Evolutionary conservation across 2,329 filamentous ascomycete species (phyloP).

Genomic region (Fusarium sulawesiense): DNA sequence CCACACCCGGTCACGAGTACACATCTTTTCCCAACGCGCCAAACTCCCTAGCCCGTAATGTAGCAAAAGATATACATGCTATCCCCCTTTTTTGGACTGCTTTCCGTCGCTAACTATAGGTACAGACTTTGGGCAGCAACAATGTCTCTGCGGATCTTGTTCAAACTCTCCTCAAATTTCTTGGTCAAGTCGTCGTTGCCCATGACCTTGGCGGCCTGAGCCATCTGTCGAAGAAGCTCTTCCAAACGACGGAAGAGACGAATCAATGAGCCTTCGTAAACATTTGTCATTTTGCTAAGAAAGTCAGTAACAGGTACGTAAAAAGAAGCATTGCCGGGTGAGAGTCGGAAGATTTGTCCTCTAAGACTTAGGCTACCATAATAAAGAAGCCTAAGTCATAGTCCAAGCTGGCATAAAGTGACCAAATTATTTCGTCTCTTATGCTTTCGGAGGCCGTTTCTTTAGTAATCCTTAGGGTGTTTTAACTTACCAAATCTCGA

Average conservation of each 20-base stretch:
- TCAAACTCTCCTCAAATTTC: slow-evolving; percentile 89
- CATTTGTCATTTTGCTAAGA: slow-evolving; percentile 99
- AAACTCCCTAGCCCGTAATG: slow-evolving; percentile 43
- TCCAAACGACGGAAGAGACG: slow-evolving; percentile 95
- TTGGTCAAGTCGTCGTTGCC: slow-evolving; percentile 91
- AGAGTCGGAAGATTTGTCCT: background rate
- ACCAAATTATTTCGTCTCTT: too few relatives aligned
- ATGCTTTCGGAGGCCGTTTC: too few relatives aligned
- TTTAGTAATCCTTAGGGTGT: too few relatives aligned
- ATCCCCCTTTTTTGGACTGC: slow-evolving; percentile 20
- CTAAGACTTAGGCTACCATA: too few relatives aligned
- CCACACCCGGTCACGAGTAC: slow-evolving; percentile 12
- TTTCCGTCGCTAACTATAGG: slow-evolving; percentile 63
- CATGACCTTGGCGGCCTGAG: slow-evolving; percentile 96
- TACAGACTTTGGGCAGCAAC: slow-evolving; percentile 95
- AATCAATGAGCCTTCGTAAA: slow-evolving; percentile 96
- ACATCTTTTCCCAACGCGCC: slow-evolving; percentile 39
- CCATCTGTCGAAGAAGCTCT: slow-evolving; percentile 94
- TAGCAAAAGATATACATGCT: slow-evolving; percentile 38
- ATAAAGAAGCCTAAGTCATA: too few relatives aligned
- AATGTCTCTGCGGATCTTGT: slow-evolving; percentile 91
- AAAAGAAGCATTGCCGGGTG: background rate
- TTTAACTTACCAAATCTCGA: slow-evolving; percentile 87
- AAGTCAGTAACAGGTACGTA: slow-evolving; percentile 37
- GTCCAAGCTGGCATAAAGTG: too few relatives aligned